Evolutionary conservation across 352 stramenopile genomes (phyloP), one percentile per base, ranked within the genome.

Genomic region (Globisporangium sylvaticum): DNA sequence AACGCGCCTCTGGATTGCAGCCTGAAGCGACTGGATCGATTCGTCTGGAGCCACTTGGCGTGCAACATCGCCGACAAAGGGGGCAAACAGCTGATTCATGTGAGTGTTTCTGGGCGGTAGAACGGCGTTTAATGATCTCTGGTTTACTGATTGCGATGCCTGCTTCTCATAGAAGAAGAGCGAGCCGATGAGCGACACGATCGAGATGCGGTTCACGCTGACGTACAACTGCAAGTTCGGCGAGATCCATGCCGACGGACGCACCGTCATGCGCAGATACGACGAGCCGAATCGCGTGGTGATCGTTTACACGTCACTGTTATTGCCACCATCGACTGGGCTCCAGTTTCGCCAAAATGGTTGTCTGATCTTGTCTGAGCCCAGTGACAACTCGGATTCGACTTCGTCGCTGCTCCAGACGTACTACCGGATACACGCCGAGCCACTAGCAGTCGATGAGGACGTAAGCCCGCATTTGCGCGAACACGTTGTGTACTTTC

Each of bases 291-390:
- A 60, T 27, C 64, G 64, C 3, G 39, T 58, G n/a, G 55, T 69
- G 46, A 22, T 60, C 31, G 22, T 59, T 14, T 64, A 60, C 44
- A 44, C 64, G 6, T 69, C 64, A 48, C 14, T 64, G 24, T 8
- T 64, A 1, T 24, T 37, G 18, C 54, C 55, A 22, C 0, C 5
- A 1, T 57, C 3, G 1, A 60, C 18, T 10, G 56, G 57, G 0
- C 54, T 69, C 5, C 18, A 50, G 7, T 64, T 64, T 8, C 64
- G 56, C n/a, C 44, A 69, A 29, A 69, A 34, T 12, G 57, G 56
- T 9, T 69, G 44, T 29, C 12, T 65, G 2, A 50, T 69, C 9
- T n/a, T 67, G 24, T 48, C 62, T 10, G 24, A 67, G 7, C 8
- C 60, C 18, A 42, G 9, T 15, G 5, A 58, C 1, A 20, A 5